A percentile compares a stretch with the other conserved stretches of the same genome.
phyloP scores from a whole-genome alignment of 2,329 filamentous ascomycete species.

The Celoporthe dispersa region DNA sequence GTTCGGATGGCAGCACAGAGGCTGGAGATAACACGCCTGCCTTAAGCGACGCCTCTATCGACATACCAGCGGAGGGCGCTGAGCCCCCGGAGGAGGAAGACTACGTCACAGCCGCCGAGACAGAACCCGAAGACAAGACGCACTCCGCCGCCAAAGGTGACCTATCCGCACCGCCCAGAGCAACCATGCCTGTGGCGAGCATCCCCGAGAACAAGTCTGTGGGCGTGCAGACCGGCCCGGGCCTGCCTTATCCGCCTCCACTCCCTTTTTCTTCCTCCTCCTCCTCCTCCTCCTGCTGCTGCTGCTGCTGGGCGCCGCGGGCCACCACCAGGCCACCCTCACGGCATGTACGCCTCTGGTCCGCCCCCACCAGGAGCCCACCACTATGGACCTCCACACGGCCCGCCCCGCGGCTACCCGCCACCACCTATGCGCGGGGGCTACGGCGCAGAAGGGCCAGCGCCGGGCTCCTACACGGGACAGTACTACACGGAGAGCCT shows the following conservation, averaged over 20 bases:
- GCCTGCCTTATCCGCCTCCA: neutral
- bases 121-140: neutral
- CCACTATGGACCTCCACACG: conserved; percentile 18
- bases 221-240: conserved; percentile 28
- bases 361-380: conserved; percentile 17
- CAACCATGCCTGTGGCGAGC: neutral
- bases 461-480: neutral
- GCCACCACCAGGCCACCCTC: neutral
- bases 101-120: conserved; percentile 15
- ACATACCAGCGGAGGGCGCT: conserved; percentile 2
- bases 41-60: conserved; percentile 21
- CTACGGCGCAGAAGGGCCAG: neutral
- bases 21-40: conserved; percentile 29
- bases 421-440: conserved; percentile 16
- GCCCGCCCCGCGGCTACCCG: conserved; percentile 5
- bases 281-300: neutral
- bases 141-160: conserved; percentile 11
- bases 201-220: conserved; percentile 2
- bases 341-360: conserved; percentile 11
- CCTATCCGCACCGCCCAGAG: neutral
- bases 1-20: conserved; percentile 27
- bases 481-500: neutral
- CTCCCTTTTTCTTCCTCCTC: too few relatives aligned
- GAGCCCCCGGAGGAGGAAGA: conserved; percentile 13
- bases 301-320: neutral